A percentile compares a stretch with the other conserved stretches of the same genome.
phyloP scores from a whole-genome alignment of 768 basidiomycete genomes.

The Coprinopsis strossmayeri region DNA sequence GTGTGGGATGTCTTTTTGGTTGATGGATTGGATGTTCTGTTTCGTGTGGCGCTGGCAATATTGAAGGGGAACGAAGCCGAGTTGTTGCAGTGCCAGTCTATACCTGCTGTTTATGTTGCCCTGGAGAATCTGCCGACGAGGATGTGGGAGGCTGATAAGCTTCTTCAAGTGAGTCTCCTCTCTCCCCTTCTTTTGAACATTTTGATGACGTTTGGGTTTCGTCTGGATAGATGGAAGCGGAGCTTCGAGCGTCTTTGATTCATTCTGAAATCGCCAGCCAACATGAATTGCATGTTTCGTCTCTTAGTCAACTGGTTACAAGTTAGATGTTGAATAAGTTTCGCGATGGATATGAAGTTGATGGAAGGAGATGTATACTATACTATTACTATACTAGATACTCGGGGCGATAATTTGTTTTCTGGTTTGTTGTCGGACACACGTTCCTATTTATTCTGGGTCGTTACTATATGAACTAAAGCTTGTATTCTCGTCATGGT shows the following conservation, averaged over 20 bases:
- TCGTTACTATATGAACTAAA: too few relatives aligned
- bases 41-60: constrained; percentile 85
- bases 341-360: too few relatives aligned
- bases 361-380: too few relatives aligned
- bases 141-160: constrained; percentile 89
- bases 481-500: too few relatives aligned
- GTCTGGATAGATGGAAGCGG: constrained; percentile 24
- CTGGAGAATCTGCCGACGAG: constrained; percentile 86
- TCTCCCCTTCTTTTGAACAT: not conserved
- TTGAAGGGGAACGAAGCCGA: constrained; percentile 80
- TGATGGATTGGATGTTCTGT: constrained; percentile 86
- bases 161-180: constrained; percentile 64
- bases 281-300: constrained; percentile 34
- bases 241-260: constrained; percentile 36
- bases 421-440: too few relatives aligned
- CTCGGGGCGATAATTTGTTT: too few relatives aligned
- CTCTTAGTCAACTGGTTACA: constrained; percentile 9
- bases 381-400: too few relatives aligned
- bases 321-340: too few relatives aligned
- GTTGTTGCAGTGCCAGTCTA: constrained; percentile 75
- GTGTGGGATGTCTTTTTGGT: constrained; percentile 96
- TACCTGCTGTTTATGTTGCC: constrained; percentile 84
- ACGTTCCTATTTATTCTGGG: too few relatives aligned
- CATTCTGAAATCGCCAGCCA: constrained; percentile 42
- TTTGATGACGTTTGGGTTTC: not conserved